These are phyloP conservation scores for Pseudozyma sp. DNA, from an alignment of 1,284 basidiomycete species.

Conservation along the genomic window DNA sequence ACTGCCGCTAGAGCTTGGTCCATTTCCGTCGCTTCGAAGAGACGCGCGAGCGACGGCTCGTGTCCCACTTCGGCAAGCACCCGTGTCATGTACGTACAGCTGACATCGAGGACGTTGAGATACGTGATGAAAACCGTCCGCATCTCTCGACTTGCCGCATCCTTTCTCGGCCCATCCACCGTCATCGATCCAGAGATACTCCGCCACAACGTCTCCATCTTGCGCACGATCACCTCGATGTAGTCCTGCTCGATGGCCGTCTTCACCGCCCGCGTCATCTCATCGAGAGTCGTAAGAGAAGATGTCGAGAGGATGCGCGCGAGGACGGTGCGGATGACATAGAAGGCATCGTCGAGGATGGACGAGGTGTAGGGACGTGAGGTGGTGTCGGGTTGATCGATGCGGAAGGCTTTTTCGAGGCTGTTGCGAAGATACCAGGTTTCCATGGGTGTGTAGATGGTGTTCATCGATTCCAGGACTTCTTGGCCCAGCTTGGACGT, in stretches of 20 bases:
- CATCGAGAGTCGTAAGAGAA: slow-evolving; percentile 38
- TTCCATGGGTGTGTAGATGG: slow-evolving; percentile 89
- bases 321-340: slow-evolving; percentile 62
- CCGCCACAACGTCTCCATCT: slow-evolving; percentile 63
- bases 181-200: slow-evolving; percentile 53
- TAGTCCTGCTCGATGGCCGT: slow-evolving; percentile 59
- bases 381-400: slow-evolving; percentile 49
- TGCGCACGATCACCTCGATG: slow-evolving; percentile 61
- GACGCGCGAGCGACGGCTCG: slow-evolving; percentile 29
- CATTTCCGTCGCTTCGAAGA: slow-evolving; percentile 27
- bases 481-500: slow-evolving; percentile 78
- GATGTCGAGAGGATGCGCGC: slow-evolving; percentile 60
- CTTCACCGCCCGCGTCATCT: slow-evolving; percentile 42
- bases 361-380: slow-evolving; percentile 59
- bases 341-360: slow-evolving; percentile 67
- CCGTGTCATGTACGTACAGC: slow-evolving; percentile 57
- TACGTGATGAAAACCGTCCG: slow-evolving; percentile 60
- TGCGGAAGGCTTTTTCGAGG: slow-evolving; percentile 77
- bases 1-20: slow-evolving; percentile 26
- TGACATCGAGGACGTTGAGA: slow-evolving; percentile 63
- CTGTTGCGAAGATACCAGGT: slow-evolving; percentile 89
- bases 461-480: slow-evolving; percentile 70
- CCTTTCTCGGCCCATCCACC: slow-evolving; percentile 65
- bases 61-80: slow-evolving; percentile 54
- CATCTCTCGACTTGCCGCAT: slow-evolving; percentile 65